A percentile compares a stretch with the other conserved stretches of the same genome.
Conservation (phyloP, 2,329 filamentous ascomycete species). For the Colletotrichum sp. region DNA sequence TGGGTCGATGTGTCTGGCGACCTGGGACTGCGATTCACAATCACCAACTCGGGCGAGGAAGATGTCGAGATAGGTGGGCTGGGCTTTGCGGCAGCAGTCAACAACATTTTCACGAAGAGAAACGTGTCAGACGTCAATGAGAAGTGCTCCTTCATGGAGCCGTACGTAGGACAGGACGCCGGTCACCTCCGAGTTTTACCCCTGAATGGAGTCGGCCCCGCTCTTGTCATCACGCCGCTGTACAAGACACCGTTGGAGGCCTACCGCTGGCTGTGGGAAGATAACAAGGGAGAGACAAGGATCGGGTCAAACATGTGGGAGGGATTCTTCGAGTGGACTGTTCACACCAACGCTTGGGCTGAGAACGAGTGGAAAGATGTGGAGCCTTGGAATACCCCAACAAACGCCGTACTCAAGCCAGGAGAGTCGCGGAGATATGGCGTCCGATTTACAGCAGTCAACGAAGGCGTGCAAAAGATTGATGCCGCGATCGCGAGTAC, state of each 20-base stretch:
- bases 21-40: slow-evolving; percentile 54
- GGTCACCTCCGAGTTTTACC: slow-evolving; percentile 60
- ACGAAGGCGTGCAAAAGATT: slow-evolving; percentile 46
- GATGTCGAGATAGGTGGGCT: slow-evolving; percentile 58
- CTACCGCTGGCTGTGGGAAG: slow-evolving; percentile 57
- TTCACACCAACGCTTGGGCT: slow-evolving; percentile 56
- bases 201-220: slow-evolving; percentile 53
- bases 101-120: slow-evolving; percentile 63
- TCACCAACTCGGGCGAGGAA: slow-evolving; percentile 45
- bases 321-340: slow-evolving; percentile 65
- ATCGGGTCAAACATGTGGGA: slow-evolving; percentile 63
- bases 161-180: slow-evolving; percentile 62
- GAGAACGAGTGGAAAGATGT: slow-evolving; percentile 57
- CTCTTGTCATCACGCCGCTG: slow-evolving; percentile 59
- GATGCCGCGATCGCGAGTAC: slow-evolving; percentile 48
- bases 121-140: slow-evolving; percentile 50
- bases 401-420: slow-evolving; percentile 59
- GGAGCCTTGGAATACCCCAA: slow-evolving; percentile 59
- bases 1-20: slow-evolving; percentile 56
- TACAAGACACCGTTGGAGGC: slow-evolving; percentile 51
- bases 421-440: slow-evolving; percentile 52
- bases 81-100: slow-evolving; percentile 64
- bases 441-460: slow-evolving; percentile 53
- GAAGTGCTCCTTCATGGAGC: slow-evolving; percentile 60
- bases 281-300: slow-evolving; percentile 36